Percentiles rank a stretch among this genome's conserved stretches.
Evolutionary conservation across 1,139 yeast genomes (phyloP).

Genomic region (Protomyces inouyei): DNA sequence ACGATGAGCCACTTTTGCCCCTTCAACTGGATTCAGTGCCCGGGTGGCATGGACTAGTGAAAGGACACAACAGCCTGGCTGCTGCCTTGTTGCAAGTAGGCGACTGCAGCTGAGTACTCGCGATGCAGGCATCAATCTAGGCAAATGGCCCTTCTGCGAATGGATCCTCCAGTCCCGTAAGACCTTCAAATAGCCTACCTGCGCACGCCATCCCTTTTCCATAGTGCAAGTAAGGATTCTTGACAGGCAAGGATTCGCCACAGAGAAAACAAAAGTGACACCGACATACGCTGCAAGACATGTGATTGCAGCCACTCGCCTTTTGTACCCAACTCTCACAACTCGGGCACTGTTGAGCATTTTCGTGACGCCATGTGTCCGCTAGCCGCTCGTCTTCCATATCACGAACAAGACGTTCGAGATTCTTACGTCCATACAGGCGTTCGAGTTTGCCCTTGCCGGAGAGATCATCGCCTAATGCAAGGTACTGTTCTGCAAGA

Average conservation of each 20-base stretch:
- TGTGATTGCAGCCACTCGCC: slow-evolving; percentile 25
- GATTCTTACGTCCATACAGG: slow-evolving; percentile 19
- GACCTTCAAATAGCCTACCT: slow-evolving; percentile 27
- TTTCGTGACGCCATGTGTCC: slow-evolving; percentile 17
- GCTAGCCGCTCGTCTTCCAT: slow-evolving; percentile 22
- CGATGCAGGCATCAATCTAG: too few relatives aligned
- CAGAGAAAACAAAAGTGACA: slow-evolving; percentile 27
- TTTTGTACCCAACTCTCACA: slow-evolving; percentile 25
- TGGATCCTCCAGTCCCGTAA: slow-evolving; percentile 22
- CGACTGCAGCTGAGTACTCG: too few relatives aligned
- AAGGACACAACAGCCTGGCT: too few relatives aligned
- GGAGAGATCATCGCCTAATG: slow-evolving; percentile 1
- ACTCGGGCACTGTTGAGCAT: slow-evolving; percentile 26
- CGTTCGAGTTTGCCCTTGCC: slow-evolving; percentile 14
- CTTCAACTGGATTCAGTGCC: too few relatives aligned
- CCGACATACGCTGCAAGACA: slow-evolving; percentile 19
- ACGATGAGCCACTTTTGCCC: too few relatives aligned
- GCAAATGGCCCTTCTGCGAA: neutral
- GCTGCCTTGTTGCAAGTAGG: too few relatives aligned
- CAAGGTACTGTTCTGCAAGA: slow-evolving; percentile 12
- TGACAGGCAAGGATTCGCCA: slow-evolving; percentile 13
- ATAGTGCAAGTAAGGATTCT: slow-evolving; percentile 26
- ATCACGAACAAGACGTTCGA: slow-evolving; percentile 13
- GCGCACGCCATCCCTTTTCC: slow-evolving; percentile 12
- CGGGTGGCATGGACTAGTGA: too few relatives aligned